Conservation (phyloP, 257 asterid genomes). For the Nicotiana tabacum region DNA sequence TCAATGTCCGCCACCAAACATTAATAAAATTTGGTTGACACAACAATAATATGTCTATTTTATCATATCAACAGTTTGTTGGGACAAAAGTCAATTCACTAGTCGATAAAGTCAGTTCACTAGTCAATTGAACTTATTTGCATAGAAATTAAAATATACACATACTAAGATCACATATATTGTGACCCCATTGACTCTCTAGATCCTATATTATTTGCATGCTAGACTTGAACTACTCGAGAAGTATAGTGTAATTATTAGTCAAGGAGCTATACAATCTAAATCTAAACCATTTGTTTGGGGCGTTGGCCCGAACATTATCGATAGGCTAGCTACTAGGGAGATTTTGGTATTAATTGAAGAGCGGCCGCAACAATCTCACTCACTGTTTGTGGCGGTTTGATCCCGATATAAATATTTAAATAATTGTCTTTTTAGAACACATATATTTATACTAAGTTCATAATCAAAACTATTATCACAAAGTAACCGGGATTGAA, state of each 20-base stretch:
- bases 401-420: no score
- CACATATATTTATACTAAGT: no score
- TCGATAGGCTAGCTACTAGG: no score
- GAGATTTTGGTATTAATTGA: no score
- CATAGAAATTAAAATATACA: no score
- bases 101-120: background rate
- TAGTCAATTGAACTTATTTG: background rate
- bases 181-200: background rate
- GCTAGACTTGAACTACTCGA: background rate
- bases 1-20: background rate
- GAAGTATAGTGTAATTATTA: no score
- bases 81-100: background rate
- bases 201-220: no score
- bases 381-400: fast-evolving
- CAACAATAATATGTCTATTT: no score
- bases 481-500: background rate
- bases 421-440: no score
- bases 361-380: no score
- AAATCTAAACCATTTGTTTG: background rate
- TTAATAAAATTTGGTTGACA: no score
- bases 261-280: background rate
- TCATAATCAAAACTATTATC: background rate
- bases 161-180: background rate
- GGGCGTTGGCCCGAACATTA: background rate
- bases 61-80: no score